Percentiles rank a stretch among this genome's conserved stretches.
Conservation (phyloP, 108 stramenopile species). For the Cyclotella distinguenda region DNA sequence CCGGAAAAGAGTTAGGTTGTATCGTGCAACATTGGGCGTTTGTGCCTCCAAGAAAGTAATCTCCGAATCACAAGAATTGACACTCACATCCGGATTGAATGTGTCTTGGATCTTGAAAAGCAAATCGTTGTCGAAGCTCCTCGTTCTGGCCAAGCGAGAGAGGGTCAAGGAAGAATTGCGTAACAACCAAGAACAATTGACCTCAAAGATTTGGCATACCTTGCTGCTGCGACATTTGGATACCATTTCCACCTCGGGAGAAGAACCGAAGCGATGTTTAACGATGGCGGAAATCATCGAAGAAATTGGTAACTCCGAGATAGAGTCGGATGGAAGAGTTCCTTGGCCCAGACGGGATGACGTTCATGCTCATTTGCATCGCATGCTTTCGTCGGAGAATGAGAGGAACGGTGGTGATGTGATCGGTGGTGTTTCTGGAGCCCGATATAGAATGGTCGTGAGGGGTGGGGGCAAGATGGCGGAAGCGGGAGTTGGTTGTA, state of each 20-base stretch:
- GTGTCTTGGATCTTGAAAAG: conserved; percentile 49
- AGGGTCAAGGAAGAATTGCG: conserved; percentile 36
- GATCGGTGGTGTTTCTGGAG: conserved; percentile 21
- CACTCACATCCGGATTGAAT: conserved; percentile 26
- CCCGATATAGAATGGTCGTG: neutral
- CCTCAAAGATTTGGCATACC: conserved; percentile 10
- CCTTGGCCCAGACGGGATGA: conserved; percentile 31
- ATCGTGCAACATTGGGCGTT: conserved; percentile 39
- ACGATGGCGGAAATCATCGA: conserved; percentile 24
- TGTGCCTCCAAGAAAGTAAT: conserved; percentile 1
- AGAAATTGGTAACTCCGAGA: conserved; percentile 18
- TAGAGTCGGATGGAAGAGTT: neutral
- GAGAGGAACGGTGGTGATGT: conserved; percentile 20
- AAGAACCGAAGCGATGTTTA: neutral
- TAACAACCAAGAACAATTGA: conserved; percentile 27
- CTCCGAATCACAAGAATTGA: neutral
- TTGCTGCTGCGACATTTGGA: neutral
- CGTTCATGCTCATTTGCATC: conserved; percentile 42
- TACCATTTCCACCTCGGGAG: neutral
- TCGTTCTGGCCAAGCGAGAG: conserved; percentile 71
- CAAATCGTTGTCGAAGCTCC: conserved; percentile 57
- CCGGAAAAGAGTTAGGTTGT: conserved; percentile 57
- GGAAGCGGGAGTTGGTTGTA: neutral
- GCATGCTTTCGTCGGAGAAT: conserved; percentile 10
- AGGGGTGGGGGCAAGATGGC: neutral